A percentile compares a stretch with the other conserved stretches of the same genome.
These are phyloP conservation scores for Sarocladiaceae sp. DNA, from an alignment of 2,329 filamentous ascomycete species.

Conservation along the genomic window DNA sequence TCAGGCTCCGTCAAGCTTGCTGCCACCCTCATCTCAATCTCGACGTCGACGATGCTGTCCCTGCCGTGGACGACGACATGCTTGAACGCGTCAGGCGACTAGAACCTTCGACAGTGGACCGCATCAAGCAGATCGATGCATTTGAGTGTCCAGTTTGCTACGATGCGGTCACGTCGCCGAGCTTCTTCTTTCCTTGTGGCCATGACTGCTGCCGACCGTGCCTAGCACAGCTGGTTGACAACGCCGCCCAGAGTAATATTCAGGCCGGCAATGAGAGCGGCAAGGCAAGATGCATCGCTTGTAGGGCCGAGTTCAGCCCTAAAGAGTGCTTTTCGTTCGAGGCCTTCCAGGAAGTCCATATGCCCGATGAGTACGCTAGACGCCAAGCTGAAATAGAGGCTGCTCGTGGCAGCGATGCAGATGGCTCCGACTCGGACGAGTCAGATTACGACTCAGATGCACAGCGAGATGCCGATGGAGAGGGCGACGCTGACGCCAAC, in stretches of 20 bases:
- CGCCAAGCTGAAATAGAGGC: conserved; percentile 32
- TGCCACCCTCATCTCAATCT: conserved; percentile 28
- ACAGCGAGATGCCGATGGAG: conserved; percentile 27
- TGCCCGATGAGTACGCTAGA: conserved; percentile 43
- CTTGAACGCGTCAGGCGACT: conserved; percentile 60
- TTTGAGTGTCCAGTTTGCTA: conserved; percentile 84
- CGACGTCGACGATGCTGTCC: conserved; percentile 31
- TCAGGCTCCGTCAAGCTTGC: conserved; percentile 75
- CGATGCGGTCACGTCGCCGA: conserved; percentile 69
- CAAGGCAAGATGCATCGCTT: conserved; percentile 68
- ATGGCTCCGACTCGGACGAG: conserved; percentile 26
- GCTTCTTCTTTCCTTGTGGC: conserved; percentile 78
- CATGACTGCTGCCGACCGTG: conserved; percentile 78
- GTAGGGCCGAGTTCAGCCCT: conserved; percentile 62
- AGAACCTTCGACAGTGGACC: conserved; percentile 54
- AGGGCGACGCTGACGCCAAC: conserved; percentile 22
- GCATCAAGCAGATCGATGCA: conserved; percentile 54
- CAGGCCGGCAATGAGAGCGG: conserved; percentile 40
- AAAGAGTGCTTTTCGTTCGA: conserved; percentile 69
- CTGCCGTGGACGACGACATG: conserved; percentile 45
- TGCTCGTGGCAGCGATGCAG: conserved; percentile 20
- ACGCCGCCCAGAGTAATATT: conserved; percentile 45
- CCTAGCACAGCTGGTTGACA: conserved; percentile 64
- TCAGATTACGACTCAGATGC: conserved; percentile 28
- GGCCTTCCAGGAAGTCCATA: conserved; percentile 70